Evolutionary conservation across 371 early-diverging fungal species (phyloP).

Genomic region (Haplosporangium sp.): DNA sequence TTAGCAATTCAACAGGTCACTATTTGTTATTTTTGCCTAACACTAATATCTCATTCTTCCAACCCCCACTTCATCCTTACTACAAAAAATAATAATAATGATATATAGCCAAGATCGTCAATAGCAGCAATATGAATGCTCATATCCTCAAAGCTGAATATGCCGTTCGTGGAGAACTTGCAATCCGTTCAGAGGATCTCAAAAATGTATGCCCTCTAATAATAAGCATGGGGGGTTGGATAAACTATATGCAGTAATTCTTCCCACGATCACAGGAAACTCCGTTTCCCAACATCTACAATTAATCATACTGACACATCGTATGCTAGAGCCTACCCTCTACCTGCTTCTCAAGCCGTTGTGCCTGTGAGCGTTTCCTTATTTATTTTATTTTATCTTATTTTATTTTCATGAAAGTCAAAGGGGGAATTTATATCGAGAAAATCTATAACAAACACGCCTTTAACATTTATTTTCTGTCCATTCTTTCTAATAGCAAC

Average conservation of each 20-base stretch:
- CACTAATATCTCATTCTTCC: not conserved
- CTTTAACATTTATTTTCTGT: not conserved
- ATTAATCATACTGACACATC: not conserved
- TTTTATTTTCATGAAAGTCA: too few relatives aligned
- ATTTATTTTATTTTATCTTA: not conserved
- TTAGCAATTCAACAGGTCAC: too few relatives aligned
- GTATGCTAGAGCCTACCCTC: not conserved
- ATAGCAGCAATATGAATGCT: slow-evolving; percentile 78
- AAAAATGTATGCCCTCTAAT: slow-evolving; percentile 64
- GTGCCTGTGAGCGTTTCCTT: not conserved
- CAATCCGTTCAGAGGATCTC: slow-evolving; percentile 94
- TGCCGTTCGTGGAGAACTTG: slow-evolving; percentile 96
- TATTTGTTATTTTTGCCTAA: too few relatives aligned
- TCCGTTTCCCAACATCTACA: slow-evolving; percentile 7
- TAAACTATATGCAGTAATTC: slow-evolving; percentile 3
- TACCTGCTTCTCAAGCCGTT: not conserved
- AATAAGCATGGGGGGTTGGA: not conserved
- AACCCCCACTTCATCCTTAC: not conserved
- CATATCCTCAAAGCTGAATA: slow-evolving; percentile 86
- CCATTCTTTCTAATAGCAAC: slow-evolving; percentile 51
- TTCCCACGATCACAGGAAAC: slow-evolving; percentile 41
- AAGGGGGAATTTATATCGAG: too few relatives aligned
- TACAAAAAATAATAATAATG: not conserved
- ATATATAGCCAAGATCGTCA: slow-evolving; percentile 67
- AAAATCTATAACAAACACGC: too few relatives aligned